Base-by-base conservation (phyloP, 2,329 filamentous ascomycete genomes). In the Parastagonospora avenae region DNA sequence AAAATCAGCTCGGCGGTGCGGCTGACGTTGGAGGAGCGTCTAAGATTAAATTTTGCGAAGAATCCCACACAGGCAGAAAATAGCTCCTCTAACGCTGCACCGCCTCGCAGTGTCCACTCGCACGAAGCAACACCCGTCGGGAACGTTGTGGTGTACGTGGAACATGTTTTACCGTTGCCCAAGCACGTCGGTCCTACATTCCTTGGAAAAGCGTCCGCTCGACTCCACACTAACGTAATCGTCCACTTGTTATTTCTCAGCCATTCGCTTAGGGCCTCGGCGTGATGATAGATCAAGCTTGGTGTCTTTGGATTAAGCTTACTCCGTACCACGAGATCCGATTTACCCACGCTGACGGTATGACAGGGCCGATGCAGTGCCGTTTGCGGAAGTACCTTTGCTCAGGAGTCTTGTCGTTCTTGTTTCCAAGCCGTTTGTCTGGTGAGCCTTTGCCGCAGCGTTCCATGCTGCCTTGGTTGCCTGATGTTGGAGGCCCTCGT, bases 251-350 rank as follows among this genome's bases (percentile, higher is more conserved):
- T 42, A 48, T 54, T 55, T 51, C 49, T 62, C 58, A 65, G 63
- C 57, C 54, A 50, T 52, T 62, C 52, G 58, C 57, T 59, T 57
- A 54, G 50, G 39, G 11, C 45, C 60, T 64, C 52, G 60, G 62
- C 59, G 50, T 30, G 46, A 49, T 50, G 33, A 59, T 62, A 42
- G 46, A 60, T 65, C 62, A 66, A 66, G 66, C 66, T 62, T 66
- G 64, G 63, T 66, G 60, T 50, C 50, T 58, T 53, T 58, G 46
- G 36, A 62, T 70, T 69, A 70, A 72, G 68, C 67, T 72, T 72
- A 73, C 67, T 59, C 49, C 52, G 60, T 65, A 50, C 59, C 62
- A 63, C 54, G 52, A 60, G 58, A 59, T 61, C 59, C 62, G 51
- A 55, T 52, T 57, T 57, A 57, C 51, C 62, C 67, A 67, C 55